Base-by-base conservation (phyloP, 108 stramenopile species). In the Nitzschia putrida region DNA sequence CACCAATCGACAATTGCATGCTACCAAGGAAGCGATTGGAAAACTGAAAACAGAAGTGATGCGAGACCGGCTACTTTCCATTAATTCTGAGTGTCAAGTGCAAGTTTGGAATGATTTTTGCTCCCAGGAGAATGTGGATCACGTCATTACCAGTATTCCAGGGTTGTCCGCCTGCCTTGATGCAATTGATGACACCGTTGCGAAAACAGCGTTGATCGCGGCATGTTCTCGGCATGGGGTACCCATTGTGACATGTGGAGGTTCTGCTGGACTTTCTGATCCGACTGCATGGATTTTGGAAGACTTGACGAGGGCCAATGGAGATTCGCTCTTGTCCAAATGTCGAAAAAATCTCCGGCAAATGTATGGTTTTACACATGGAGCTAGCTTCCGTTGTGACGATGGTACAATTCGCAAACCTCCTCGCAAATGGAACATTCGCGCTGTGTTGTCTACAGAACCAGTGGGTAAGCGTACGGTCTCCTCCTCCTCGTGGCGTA, bases 1-100 rank as follows among this genome's bases (percentile, higher is more conserved):
- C 53, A 90, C 87, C 39, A 94, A 94, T 65, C 85, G 93, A 59
- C 93, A 94, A 65, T 60, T 94, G 53, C 93, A 94, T 54, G 86
- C 93, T 7, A 67, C 73, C 11, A 68, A 77, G 12, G 77, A 78
- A 10, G 77, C 81, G 3, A 73, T 91, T 42, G 93, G 93, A 3
- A 56, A 76, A 51, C 74, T 89, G 80, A 94, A 94, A 60, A 87
- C 88, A 63, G 87, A 94, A 23, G 85, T 80, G 29, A 87, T 91
- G 88, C 68, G 80, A 68, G 16, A 38, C 7, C 47, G 93, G 43
- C 49, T 94, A 2, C 18, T 69, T 10, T 83, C 85, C 38, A 91
- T 94, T 61, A 91, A 90, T 57, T 90, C 93, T 21, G n/a, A 71
- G 9, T 82, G 82, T 43, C 78, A 88, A 58, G 76, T 90, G 3